phyloP scores from a whole-genome alignment of 805 yeast genomes.

The Pichia eremophila region DNA sequence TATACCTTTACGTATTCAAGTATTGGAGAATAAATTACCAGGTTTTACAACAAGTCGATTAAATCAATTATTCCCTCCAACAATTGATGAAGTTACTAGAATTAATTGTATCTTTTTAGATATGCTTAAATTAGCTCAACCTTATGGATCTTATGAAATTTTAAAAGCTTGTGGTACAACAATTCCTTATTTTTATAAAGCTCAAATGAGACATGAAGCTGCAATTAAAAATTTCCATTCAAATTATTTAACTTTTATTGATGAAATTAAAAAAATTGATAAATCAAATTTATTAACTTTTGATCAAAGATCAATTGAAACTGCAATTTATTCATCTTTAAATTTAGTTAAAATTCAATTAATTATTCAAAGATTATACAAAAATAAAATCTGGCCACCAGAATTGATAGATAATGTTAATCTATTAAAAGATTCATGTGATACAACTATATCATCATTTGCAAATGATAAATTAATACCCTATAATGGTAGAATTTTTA shows the following conservation, averaged over 20 bases:
- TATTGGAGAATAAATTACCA: slow-evolving; percentile 44
- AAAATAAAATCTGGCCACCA: slow-evolving; percentile 37
- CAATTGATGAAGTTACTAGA: slow-evolving; percentile 87
- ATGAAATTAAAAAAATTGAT: slow-evolving; percentile 25
- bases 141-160: slow-evolving; percentile 67
- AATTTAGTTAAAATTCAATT: slow-evolving; percentile 66
- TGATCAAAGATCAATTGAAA: slow-evolving; percentile 45
- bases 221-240: slow-evolving; percentile 61
- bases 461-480: slow-evolving; percentile 47
- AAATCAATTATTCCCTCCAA: slow-evolving; percentile 83
- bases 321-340: slow-evolving; percentile 57
- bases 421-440: slow-evolving; percentile 41
- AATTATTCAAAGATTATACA: slow-evolving; percentile 52
- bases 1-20: slow-evolving; percentile 67
- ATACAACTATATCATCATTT: slow-evolving; percentile 71
- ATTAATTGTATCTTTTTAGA: slow-evolving; percentile 79
- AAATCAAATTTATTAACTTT: slow-evolving; percentile 25
- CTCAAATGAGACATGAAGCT: slow-evolving; percentile 90
- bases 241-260: slow-evolving; percentile 34
- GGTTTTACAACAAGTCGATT: slow-evolving; percentile 53
- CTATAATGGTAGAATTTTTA: slow-evolving; percentile 61
- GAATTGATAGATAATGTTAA: slow-evolving; percentile 23
- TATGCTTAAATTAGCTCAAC: slow-evolving; percentile 55
- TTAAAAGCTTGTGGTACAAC: slow-evolving; percentile 74
- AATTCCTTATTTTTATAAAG: slow-evolving; percentile 85